Evolutionary conservation across 1,284 basidiomycete genomes (phyloP).

Genomic region (Salmacisia buchloeana): DNA sequence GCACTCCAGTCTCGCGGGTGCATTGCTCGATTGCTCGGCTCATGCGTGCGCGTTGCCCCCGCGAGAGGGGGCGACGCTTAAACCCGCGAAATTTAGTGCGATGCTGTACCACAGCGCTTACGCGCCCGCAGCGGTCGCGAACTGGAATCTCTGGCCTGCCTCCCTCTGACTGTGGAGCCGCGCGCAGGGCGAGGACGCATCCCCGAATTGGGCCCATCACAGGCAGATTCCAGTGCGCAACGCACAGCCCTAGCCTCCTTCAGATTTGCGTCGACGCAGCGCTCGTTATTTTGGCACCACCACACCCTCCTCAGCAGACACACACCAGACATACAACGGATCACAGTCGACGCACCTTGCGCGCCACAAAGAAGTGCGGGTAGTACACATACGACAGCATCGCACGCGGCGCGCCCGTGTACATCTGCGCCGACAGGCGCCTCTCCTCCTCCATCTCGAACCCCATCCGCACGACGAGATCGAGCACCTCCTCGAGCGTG

Average conservation of each 20-base stretch:
- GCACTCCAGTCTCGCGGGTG: constrained; percentile 1
- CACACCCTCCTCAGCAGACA: too few species aligned
- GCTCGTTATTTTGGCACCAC: too few species aligned
- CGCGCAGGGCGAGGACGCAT: too few species aligned
- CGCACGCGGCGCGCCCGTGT: constrained; percentile 73
- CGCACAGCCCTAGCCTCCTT: too few species aligned
- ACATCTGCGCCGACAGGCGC: constrained; percentile 69
- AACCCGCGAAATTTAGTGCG: background rate
- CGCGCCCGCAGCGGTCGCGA: too few species aligned
- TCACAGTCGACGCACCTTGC: constrained; percentile 29
- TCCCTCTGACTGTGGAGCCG: too few species aligned
- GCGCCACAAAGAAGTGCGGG: constrained; percentile 52
- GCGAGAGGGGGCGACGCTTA: background rate
- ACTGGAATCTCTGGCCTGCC: too few species aligned
- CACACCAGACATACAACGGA: too few species aligned
- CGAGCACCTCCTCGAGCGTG: constrained; percentile 78
- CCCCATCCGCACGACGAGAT: constrained; percentile 68
- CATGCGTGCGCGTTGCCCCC: background rate
- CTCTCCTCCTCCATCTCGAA: constrained; percentile 79
- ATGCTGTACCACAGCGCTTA: too few species aligned
- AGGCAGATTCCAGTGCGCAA: too few species aligned
- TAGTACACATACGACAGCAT: constrained; percentile 87
- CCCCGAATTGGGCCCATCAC: too few species aligned
- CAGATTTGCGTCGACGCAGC: too few species aligned
- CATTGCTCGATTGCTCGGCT: background rate